A percentile compares a stretch with the other conserved stretches of the same genome.
These are phyloP conservation scores for Xylaria sp. DNA, from an alignment of 2,329 filamentous ascomycete species.

Conservation along the genomic window DNA sequence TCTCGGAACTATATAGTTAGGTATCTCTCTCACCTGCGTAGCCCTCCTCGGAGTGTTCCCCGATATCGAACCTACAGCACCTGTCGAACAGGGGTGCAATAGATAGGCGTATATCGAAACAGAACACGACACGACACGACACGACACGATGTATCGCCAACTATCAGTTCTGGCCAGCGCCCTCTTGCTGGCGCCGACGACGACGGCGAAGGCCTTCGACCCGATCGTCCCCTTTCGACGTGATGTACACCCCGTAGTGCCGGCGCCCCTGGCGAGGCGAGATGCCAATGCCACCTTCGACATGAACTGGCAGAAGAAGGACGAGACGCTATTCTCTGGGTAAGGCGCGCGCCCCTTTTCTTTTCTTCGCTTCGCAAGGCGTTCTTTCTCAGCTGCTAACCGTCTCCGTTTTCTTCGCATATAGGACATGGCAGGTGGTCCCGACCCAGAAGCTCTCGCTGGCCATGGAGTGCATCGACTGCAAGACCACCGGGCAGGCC, in stretches of 20 bases:
- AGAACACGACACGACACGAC: too few species aligned
- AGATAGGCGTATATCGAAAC: too few species aligned
- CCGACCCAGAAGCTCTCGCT: constrained; percentile 16
- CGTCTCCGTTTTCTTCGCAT: too few species aligned
- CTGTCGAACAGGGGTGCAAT: too few species aligned
- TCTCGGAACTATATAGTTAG: too few species aligned
- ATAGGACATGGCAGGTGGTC: constrained; percentile 16
- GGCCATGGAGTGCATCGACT: constrained; percentile 29
- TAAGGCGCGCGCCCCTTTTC: constrained; percentile 12
- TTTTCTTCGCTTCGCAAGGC: neutral
- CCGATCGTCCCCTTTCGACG: constrained; percentile 2
- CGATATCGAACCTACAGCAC: too few species aligned
- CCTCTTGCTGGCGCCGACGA: constrained; percentile 17
- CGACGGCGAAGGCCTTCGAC: neutral
- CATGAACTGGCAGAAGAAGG: constrained; percentile 20
- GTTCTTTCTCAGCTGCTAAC: constrained; percentile 6
- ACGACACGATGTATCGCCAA: constrained; percentile 14
- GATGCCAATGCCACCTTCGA: constrained; percentile 28
- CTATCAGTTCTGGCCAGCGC: constrained; percentile 3
- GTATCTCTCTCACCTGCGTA: too few species aligned
- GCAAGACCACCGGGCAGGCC: constrained; percentile 28
- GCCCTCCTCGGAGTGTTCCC: too few species aligned
- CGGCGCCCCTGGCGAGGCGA: constrained; percentile 17
- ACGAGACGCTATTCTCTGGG: constrained; percentile 28
- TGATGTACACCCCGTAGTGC: constrained; percentile 17